Base-by-base conservation (phyloP, 2,329 filamentous ascomycete genomes). In the Lecanicillium sp. region DNA sequence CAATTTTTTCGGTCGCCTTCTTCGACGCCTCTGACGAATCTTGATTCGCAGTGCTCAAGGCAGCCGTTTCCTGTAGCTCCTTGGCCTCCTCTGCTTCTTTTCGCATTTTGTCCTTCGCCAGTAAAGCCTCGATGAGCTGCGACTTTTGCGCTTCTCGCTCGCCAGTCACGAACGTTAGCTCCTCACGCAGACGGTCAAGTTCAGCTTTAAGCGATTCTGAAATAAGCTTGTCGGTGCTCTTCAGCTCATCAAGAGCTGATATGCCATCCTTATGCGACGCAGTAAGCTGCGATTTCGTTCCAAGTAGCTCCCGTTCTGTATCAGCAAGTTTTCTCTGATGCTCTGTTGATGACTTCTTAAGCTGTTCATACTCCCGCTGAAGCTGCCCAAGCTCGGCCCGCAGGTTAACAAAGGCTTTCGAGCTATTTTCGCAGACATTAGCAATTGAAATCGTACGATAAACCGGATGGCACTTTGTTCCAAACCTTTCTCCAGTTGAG, bases 21-120 rank as follows among this genome's bases (percentile, higher is more conserved):
- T 56, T 59, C 39, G 57, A 51, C 33, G 58, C 53, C 31, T 66
- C 63, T 4, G 50, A 52, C 25, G 44, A 45, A 41, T 58, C 57
- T 38, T 51, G 47, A 46, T 65, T 59, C 46, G 59, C 47, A 50
- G 58, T 37, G 45, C 58, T 46, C 48, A 55, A 29, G 25, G 58
- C 53, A 15, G 50, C 47, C 45, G 51, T 47, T 29, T 64, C 65
- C 48, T 65, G 60, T 38, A 65, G 44, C 45, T 68, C 65, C 39
- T 55, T 64, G 39, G 57, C 56, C 35, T 67, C 64, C 45, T 75
- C 71, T 27, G 68, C 58, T 42, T 74, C 66, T 53, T 73, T 73
- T 39, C 71, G 68, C 38, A 78, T 61, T 54, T 71, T 71, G 43
- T 80, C 75, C 53, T 80, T 80, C 45, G 71, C 68, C 33, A 80